Percentiles rank a stretch among this genome's conserved stretches.
Evolutionary conservation across 2,329 filamentous ascomycete genomes (phyloP).

Genomic region (Penicillium sp.): DNA sequence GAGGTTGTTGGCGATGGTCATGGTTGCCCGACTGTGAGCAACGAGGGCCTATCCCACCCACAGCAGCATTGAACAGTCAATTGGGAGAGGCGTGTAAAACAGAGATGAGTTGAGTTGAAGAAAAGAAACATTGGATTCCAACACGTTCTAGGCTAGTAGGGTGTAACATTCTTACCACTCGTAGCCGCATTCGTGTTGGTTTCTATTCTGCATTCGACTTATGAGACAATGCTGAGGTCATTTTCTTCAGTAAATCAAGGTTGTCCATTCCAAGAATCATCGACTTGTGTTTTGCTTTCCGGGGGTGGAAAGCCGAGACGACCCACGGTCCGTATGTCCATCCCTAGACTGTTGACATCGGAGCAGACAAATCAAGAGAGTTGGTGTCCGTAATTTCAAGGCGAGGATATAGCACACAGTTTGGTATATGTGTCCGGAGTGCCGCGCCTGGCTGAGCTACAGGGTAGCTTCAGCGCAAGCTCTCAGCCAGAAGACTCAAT

Average conservation of each 20-base stretch:
- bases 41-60: not conserved
- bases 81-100: not conserved
- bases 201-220: not conserved
- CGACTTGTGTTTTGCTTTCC: not conserved
- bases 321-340: not conserved
- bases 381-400: not conserved
- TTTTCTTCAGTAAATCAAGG: not conserved
- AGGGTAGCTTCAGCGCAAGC: not conserved
- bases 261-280: not conserved
- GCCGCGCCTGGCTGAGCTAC: not conserved
- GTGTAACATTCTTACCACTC: not conserved
- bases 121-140: not conserved
- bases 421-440: not conserved
- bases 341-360: not conserved
- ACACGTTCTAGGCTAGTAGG: not conserved
- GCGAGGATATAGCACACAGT: not conserved
- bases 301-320: not conserved
- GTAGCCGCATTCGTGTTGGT: not conserved
- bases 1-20: constrained; percentile 4
- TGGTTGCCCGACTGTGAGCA: not conserved
- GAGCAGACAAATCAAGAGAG: not conserved
- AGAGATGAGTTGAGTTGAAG: not conserved
- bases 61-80: not conserved
- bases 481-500: not conserved
- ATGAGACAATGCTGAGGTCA: not conserved